Evolutionary conservation across 1,284 basidiomycete genomes (phyloP).

Genomic region (Ustilago trichophora): DNA sequence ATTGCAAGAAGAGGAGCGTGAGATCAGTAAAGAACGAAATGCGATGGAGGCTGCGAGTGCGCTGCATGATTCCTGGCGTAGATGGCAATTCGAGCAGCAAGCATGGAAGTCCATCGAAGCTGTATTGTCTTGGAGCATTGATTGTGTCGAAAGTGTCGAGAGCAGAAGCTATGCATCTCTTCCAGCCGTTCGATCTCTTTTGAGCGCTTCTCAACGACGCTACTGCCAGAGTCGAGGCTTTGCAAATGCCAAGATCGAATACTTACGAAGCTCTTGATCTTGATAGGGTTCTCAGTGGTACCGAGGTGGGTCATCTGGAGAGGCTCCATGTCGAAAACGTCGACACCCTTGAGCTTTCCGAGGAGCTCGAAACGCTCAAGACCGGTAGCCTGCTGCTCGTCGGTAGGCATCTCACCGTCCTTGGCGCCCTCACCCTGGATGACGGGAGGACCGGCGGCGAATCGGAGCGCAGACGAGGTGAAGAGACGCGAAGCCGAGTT

Average conservation of each 20-base stretch:
- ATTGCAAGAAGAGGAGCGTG: neutral
- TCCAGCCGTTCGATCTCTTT: too few species aligned
- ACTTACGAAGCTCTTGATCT: slow-evolving; percentile 86
- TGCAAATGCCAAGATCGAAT: neutral
- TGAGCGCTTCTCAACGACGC: too few species aligned
- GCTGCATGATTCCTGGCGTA: too few species aligned
- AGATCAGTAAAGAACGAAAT: too few species aligned
- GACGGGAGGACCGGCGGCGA: slow-evolving; percentile 70
- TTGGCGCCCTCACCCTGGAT: slow-evolving; percentile 80
- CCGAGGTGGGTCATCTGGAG: slow-evolving; percentile 87
- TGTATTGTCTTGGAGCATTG: too few species aligned
- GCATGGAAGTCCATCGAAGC: too few species aligned
- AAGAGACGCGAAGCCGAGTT: slow-evolving; percentile 47
- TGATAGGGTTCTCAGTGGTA: slow-evolving; percentile 85
- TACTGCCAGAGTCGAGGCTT: too few species aligned
- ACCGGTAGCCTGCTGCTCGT: slow-evolving; percentile 92
- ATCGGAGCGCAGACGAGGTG: slow-evolving; percentile 50
- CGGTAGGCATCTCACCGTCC: slow-evolving; percentile 80
- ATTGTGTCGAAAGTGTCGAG: too few species aligned
- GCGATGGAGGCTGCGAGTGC: too few species aligned
- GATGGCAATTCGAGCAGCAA: too few species aligned
- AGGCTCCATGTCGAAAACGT: slow-evolving; percentile 89
- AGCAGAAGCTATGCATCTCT: too few species aligned
- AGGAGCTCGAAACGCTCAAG: slow-evolving; percentile 93
- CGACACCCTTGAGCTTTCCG: slow-evolving; percentile 85